These are phyloP conservation scores for Saksenaea oblongispora DNA, from an alignment of 371 early-diverging fungal species.

Conservation along the genomic window DNA sequence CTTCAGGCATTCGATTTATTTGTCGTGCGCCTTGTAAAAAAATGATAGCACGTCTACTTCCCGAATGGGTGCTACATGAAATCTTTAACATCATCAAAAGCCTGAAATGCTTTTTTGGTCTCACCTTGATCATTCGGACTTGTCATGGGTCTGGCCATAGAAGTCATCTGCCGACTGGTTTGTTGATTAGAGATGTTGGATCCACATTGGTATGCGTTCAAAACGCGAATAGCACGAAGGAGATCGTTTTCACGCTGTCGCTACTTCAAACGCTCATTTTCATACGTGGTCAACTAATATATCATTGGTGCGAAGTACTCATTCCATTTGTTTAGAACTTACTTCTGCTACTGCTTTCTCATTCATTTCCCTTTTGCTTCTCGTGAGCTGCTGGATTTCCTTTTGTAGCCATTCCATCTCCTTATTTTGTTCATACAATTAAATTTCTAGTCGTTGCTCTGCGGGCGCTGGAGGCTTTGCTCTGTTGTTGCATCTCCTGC, in stretches of 20 bases:
- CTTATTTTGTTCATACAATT: conserved; percentile 19
- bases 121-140: too few relatives aligned
- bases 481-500: conserved; percentile 12
- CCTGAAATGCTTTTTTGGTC: too few relatives aligned
- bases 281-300: conserved; percentile 16
- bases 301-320: not conserved
- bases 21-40: not conserved
- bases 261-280: conserved; percentile 24
- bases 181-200: not conserved
- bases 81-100: too few relatives aligned
- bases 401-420: conserved; percentile 16
- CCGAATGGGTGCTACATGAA: not conserved
- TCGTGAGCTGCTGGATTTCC: conserved; percentile 12
- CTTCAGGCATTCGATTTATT: conserved; percentile 37
- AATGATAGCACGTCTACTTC: not conserved
- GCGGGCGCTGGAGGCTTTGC: not conserved
- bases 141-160: not conserved
- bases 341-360: conserved; percentile 23
- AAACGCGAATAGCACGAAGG: conserved; percentile 11
- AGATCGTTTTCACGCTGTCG: conserved; percentile 21
- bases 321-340: not conserved
- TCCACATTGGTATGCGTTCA: conserved; percentile 4
- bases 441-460: conserved; percentile 20
- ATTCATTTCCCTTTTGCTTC: conserved; percentile 18
- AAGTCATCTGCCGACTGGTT: not conserved